Conservation (phyloP, 495 filamentous ascomycete genomes). For the Mycothermus thermophilus region DNA sequence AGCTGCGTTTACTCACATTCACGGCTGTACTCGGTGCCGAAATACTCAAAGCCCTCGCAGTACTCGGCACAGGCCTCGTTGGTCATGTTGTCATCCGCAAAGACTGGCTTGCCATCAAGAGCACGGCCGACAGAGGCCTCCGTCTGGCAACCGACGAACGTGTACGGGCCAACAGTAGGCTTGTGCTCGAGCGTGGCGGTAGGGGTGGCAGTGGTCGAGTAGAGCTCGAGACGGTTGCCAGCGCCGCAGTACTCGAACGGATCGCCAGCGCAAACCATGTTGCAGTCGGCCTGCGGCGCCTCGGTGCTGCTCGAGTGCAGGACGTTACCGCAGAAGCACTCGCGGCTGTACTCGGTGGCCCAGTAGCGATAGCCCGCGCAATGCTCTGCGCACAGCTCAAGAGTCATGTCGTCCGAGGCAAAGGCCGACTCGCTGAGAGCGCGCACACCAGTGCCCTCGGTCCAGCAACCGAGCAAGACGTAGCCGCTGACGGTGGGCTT, state of each 20-base stretch:
- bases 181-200: conserved; percentile 15
- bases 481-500: conserved; percentile 29
- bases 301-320: conserved; percentile 19
- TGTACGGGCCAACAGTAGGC: conserved; percentile 26
- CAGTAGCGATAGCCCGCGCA: conserved; percentile 35
- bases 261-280: conserved; percentile 29
- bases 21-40: conserved; percentile 36
- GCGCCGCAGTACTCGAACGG: conserved; percentile 29
- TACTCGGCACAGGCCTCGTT: conserved; percentile 33
- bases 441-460: conserved; percentile 28
- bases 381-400: conserved; percentile 33
- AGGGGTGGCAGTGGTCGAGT: conserved; percentile 8
- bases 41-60: conserved; percentile 34
- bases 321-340: conserved; percentile 36
- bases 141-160: conserved; percentile 31
- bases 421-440: conserved; percentile 25
- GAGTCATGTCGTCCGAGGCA: conserved; percentile 37
- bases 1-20: no score
- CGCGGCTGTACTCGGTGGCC: conserved; percentile 36
- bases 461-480: conserved; percentile 30
- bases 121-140: conserved; percentile 32
- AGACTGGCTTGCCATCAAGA: conserved; percentile 20
- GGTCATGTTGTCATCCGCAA: conserved; percentile 36
- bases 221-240: conserved; percentile 29
- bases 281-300: conserved; percentile 23